phyloP scores from a whole-genome alignment of 2,329 filamentous ascomycete genomes.

The Berkeleyomyces basicola region DNA sequence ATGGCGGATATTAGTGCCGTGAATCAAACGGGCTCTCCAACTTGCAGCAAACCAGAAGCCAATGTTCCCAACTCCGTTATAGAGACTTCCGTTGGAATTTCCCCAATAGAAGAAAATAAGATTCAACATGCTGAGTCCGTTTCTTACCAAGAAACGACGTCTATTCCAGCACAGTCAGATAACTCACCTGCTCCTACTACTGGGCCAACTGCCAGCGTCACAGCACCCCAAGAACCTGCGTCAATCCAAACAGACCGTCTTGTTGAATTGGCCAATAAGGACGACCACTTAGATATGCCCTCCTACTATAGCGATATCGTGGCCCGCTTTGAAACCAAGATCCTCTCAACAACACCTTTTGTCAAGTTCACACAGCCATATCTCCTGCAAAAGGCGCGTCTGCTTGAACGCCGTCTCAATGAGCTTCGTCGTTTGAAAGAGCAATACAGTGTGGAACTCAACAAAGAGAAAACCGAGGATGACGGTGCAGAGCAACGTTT shows the following conservation, averaged over 20 bases:
- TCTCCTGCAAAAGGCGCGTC: conserved; percentile 76
- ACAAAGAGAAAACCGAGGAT: conserved; percentile 21
- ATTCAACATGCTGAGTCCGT: not conserved
- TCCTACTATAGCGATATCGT: conserved; percentile 94
- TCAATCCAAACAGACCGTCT: not conserved
- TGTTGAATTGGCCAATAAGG: conserved; percentile 25
- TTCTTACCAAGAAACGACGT: not conserved
- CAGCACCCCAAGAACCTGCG: not conserved
- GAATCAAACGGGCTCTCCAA: not conserved
- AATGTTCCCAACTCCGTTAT: no score
- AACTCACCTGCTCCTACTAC: not conserved
- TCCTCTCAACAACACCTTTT: conserved; percentile 88
- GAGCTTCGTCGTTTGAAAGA: conserved; percentile 73
- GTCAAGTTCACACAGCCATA: conserved; percentile 92
- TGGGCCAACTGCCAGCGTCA: not conserved
- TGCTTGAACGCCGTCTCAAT: conserved; percentile 70
- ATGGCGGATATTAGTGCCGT: not conserved
- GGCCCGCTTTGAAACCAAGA: conserved; percentile 78
- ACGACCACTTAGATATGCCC: conserved; percentile 54
- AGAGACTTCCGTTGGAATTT: not conserved
- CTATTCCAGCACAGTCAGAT: not conserved
- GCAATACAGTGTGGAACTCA: conserved; percentile 26
- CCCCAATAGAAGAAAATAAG: not conserved
- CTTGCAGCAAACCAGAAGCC: not conserved
- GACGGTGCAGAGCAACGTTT: conserved; percentile 59